Conservation (phyloP, 2,329 filamentous ascomycete genomes). For the Blumeriella jaapii region DNA sequence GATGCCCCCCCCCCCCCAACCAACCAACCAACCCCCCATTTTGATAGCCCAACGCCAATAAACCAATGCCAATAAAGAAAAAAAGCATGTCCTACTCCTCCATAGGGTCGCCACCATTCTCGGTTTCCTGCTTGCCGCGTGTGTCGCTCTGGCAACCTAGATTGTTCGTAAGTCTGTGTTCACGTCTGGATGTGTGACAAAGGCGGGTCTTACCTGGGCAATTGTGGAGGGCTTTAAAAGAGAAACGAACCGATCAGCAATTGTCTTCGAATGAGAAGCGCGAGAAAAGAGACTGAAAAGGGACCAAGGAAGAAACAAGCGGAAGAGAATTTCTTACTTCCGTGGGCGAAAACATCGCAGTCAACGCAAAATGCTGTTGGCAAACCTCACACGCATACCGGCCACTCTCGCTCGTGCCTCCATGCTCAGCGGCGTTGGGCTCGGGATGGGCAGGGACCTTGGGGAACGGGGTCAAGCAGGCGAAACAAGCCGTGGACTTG, state of each 20-base stretch:
- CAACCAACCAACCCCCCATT: no score
- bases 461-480: slow-evolving; percentile 68
- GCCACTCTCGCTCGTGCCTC: slow-evolving; percentile 69
- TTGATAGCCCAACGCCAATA: no score
- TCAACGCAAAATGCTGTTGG: slow-evolving; percentile 86
- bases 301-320: background rate
- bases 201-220: slow-evolving; percentile 7
- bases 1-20: no score
- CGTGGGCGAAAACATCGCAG: slow-evolving; percentile 91
- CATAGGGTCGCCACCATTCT: no score
- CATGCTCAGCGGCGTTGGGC: slow-evolving; percentile 8
- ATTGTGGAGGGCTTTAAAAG: slow-evolving; percentile 8
- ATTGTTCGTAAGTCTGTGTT: no score
- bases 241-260: slow-evolving; percentile 5
- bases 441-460: slow-evolving; percentile 11
- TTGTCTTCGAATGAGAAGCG: background rate
- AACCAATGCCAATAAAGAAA: no score
- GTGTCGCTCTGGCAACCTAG: no score
- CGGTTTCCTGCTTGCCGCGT: no score
- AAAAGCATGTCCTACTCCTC: no score
- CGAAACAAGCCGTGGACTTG: slow-evolving; percentile 51
- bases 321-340: slow-evolving; percentile 28
- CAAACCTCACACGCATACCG: slow-evolving; percentile 87
- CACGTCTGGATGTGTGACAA: no score
- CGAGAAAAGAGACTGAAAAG: background rate